Conservation (phyloP, 805 yeast species). For the Candida endomychidarum region DNA sequence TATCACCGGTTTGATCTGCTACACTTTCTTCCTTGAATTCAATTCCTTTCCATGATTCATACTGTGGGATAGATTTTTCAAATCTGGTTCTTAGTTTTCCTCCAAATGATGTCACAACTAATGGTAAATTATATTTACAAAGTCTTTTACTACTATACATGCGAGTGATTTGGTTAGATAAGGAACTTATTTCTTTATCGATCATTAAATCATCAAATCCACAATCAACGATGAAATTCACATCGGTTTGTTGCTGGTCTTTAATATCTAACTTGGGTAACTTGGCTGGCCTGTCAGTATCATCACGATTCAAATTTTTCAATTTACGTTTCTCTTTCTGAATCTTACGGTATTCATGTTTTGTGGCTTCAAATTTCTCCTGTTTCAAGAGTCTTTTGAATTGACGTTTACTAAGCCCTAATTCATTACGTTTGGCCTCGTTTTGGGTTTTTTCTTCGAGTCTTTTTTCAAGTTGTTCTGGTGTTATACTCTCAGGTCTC, state of each 20-base stretch:
- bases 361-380: slow-evolving; percentile 59
- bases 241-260: slow-evolving; percentile 49
- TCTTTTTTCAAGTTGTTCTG: slow-evolving; percentile 11
- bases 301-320: slow-evolving; percentile 25
- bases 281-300: slow-evolving; percentile 32
- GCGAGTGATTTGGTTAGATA: slow-evolving; percentile 78
- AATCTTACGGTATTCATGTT: slow-evolving; percentile 58
- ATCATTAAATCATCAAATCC: slow-evolving; percentile 88
- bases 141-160: slow-evolving; percentile 77
- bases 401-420: slow-evolving; percentile 80
- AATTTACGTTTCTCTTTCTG: slow-evolving; percentile 54
- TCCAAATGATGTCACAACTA: slow-evolving; percentile 59
- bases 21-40: slow-evolving; percentile 39
- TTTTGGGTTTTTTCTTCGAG: slow-evolving; percentile 12
- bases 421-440: slow-evolving; percentile 12
- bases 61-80: slow-evolving; percentile 57
- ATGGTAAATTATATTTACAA: slow-evolving; percentile 54
- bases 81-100: slow-evolving; percentile 67
- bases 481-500: slow-evolving; percentile 9
- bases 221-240: slow-evolving; percentile 76
- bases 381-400: slow-evolving; percentile 73
- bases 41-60: slow-evolving; percentile 68
- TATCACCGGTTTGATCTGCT: slow-evolving; percentile 12
- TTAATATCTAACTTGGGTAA: slow-evolving; percentile 33
- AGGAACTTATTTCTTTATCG: slow-evolving; percentile 64